Percentiles rank a stretch among this genome's conserved stretches.
phyloP scores from a whole-genome alignment of 495 filamentous ascomycete genomes.

The Cercophora scortea region DNA sequence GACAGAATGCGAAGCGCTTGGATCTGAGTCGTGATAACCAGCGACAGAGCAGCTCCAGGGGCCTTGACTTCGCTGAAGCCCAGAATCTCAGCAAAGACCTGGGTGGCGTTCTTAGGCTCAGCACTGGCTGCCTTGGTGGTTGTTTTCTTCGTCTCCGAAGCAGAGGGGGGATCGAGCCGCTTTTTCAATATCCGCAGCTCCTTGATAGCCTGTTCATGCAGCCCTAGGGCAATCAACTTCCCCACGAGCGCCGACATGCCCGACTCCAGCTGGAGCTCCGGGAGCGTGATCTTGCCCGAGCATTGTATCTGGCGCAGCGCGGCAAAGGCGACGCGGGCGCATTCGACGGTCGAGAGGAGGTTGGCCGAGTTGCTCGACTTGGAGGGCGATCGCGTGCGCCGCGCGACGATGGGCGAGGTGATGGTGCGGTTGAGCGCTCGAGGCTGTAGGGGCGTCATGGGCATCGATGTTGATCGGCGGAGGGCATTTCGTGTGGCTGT shows the following conservation, averaged over 20 bases:
- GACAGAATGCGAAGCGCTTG: conserved; percentile 44
- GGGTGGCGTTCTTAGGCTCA: conserved; percentile 26
- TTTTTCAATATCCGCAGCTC: conserved; percentile 65
- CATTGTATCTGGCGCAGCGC: conserved; percentile 55
- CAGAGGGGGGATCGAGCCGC: conserved; percentile 41
- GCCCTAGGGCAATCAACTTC: conserved; percentile 61
- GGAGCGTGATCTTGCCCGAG: conserved; percentile 37
- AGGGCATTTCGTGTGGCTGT: conserved; percentile 26
- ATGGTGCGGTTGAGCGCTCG: conserved; percentile 45
- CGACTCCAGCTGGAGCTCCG: conserved; percentile 70
- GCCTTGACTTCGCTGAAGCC: conserved; percentile 41
- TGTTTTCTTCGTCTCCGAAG: conserved; percentile 21
- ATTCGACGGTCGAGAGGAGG: conserved; percentile 55
- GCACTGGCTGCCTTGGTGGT: conserved; percentile 7
- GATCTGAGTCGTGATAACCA: conserved; percentile 47
- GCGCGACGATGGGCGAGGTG: conserved; percentile 33
- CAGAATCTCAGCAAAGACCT: conserved; percentile 54
- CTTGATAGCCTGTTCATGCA: conserved; percentile 69
- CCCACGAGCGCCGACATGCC: conserved; percentile 71
- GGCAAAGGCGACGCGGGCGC: conserved; percentile 64
- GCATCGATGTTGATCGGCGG: conserved; percentile 38
- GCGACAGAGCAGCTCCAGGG: conserved; percentile 31
- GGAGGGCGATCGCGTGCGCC: conserved; percentile 21
- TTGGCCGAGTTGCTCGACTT: conserved; percentile 21
- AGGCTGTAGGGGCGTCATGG: conserved; percentile 43